Evolutionary conservation across 257 asterid genomes (phyloP), one percentile per base, ranked within the genome.

Genomic region (Plantago elongata): DNA sequence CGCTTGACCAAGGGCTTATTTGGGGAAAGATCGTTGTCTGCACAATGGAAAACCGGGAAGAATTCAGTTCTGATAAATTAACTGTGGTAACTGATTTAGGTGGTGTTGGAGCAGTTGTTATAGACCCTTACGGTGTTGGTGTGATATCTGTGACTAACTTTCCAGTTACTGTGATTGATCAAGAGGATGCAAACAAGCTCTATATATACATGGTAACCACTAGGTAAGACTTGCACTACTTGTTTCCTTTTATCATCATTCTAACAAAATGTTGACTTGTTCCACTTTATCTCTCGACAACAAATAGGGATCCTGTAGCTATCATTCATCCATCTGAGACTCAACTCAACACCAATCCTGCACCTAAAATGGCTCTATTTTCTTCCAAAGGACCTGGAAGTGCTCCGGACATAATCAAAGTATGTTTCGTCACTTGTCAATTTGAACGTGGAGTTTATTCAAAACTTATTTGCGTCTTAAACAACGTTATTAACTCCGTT

Each of bases 341-440:
- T 29, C 55, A 37, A 54, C 11, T 47, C 44, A 22, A 27, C 30
- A 54, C 45, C 13, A 63, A 62, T 44, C 59, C 64, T 29, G 74
- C 74, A 10, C 69, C 69, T 37, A 55, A 43, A 38, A 68, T 76
- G 69, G 72, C 81, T 6, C 2, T 7, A 9, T 76, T 76, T 18
- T 66, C 71, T 56, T 66, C 65, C 5, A 38, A 47, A 58, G 64
- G 65, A 47, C 71, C 71, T 57, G 51, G 64, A 29, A 30, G 29
- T 57, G 65, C 74, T 1, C 60, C 63, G 4, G 64, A 57, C 38
- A 62, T 62, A 46, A 62, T 69, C 34, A 69, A 69, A 38, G 74
- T 69, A 54, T 5, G 22, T 29, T 30, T 62, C 27, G 1, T 22
- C 27, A 22, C 27, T 22, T 22, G 27, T 22, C 27, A 22, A 22